Base-by-base conservation (phyloP, 768 basidiomycete genomes). In the Porphyrellus cyaneotinctus region DNA sequence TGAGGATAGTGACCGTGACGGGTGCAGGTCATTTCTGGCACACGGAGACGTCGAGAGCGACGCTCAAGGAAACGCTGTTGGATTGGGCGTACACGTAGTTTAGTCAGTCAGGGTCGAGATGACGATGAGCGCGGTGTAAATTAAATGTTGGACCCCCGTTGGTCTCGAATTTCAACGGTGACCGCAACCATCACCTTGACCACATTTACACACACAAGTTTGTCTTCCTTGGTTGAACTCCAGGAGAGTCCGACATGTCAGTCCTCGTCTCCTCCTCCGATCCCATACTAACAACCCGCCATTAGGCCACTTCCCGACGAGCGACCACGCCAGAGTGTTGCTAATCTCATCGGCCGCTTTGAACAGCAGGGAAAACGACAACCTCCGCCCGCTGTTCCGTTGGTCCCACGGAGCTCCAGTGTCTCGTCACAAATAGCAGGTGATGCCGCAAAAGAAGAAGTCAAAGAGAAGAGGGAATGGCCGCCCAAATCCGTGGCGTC, bases 331-430 rank as follows among this genome's bases (percentile, higher is more conserved):
- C 82, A 81, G 67, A 89, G 86, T 62, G 91, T 93, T 43, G 91
- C 91, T 58, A 93, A 91, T 66, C 85, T 93, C 72, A 93, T 93
- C 64, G 91, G 91, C 47, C 81, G 87, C 53, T 93, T 93, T 60
- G 91, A 93, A 69, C 87, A 81, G 61, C 85, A 88, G 72, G 83
- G 78, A 51, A 91, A 88, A 66, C 81, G 82, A 45, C 78, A 81
- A 60, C 71, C 82, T 5, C 59, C 72, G 11, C 64, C 77, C 26
- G 61, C 62, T 26, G 47, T 58, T 17, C 64, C 77, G 24, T 45
- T 54, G 70, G 78, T 58, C 28, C 75, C 81, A 15, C 79, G 87
- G 53, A 84, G 83, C 59, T 76, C 80, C n/a, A 88, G 84, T 59
- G 85, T 82, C 53, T 70, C 77, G 18, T 85, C 86, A 26, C 81